Conservation (phyloP, 2,329 filamentous ascomycete species). For the Epichloe glyceriae region DNA sequence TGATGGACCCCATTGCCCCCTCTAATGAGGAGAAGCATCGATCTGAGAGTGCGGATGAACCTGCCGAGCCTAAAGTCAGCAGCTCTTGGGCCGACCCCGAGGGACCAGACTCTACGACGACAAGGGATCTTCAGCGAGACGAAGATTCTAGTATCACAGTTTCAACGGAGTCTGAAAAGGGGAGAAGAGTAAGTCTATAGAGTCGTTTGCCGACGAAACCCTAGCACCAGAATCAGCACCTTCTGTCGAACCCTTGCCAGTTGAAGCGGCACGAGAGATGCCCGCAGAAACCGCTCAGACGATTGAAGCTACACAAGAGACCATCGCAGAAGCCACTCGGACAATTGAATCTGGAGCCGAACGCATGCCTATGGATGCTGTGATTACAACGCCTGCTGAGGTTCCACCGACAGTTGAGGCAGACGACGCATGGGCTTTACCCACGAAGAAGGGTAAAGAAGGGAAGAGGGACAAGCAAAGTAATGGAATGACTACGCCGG, state of each 20-base stretch:
- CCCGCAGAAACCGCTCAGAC: background rate
- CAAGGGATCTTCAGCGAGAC: background rate
- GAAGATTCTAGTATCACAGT: slow-evolving; percentile 19
- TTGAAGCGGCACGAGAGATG: background rate
- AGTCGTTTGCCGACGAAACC: background rate
- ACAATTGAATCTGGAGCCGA: background rate
- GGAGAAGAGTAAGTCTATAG: slow-evolving; percentile 14
- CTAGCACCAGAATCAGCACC: background rate
- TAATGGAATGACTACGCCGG: background rate
- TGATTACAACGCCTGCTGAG: background rate
- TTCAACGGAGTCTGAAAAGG: slow-evolving; percentile 30
- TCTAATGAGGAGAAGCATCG: slow-evolving; percentile 1
- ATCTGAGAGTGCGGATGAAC: background rate
- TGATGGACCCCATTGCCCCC: background rate
- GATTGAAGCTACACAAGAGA: background rate
- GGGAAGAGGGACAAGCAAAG: slow-evolving; percentile 2
- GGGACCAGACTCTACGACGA: background rate
- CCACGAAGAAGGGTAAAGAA: slow-evolving; percentile 4
- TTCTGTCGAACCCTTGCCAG: background rate
- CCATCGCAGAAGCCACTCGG: background rate
- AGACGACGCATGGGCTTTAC: slow-evolving; percentile 1
- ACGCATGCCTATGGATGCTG: background rate
- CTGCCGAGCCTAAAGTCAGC: background rate
- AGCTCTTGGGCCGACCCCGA: slow-evolving; percentile 8
- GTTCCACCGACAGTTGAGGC: background rate